A percentile compares a stretch with the other conserved stretches of the same genome.
Conservation (phyloP, 2,329 filamentous ascomycete species). For the Hirsutella rhossiliensis region DNA sequence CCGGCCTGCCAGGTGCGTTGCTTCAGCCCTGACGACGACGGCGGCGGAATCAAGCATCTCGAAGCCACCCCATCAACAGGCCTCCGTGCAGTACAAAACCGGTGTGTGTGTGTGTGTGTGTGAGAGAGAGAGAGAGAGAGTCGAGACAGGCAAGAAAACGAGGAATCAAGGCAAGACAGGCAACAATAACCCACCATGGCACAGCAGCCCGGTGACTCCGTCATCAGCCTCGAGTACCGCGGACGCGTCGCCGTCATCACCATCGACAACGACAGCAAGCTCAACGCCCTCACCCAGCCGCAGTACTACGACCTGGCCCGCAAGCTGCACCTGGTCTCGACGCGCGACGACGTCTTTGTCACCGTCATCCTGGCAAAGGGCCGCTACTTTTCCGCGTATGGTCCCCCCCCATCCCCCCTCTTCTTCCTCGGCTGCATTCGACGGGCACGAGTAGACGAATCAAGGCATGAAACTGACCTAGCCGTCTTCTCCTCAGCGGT, state of each 20-base stretch:
- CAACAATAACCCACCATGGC: background rate
- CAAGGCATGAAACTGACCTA: background rate
- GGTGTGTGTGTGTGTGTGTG: no score
- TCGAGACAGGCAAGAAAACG: no score
- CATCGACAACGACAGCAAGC: constrained; percentile 73
- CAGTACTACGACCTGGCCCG: constrained; percentile 70
- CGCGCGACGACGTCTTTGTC: constrained; percentile 67
- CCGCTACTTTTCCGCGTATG: constrained; percentile 79
- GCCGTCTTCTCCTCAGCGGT: constrained; percentile 38
- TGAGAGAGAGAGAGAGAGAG: no score
- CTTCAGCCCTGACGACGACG: no score
- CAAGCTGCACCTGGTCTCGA: constrained; percentile 65
- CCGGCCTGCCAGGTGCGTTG: no score
- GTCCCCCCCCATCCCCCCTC: constrained; percentile 4
- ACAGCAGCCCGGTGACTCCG: constrained; percentile 5
- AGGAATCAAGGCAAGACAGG: background rate
- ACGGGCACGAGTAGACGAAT: background rate
- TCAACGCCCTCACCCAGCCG: constrained; percentile 64
- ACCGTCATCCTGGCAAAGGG: constrained; percentile 79
- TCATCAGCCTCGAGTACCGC: constrained; percentile 26
- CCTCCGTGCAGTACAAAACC: no score
- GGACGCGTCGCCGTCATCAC: constrained; percentile 58
- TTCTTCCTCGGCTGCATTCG: background rate
- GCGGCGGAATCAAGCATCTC: no score
- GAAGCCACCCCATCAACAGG: no score